Conservation (phyloP, 805 yeast species). For the Ogataea haglerorum region DNA sequence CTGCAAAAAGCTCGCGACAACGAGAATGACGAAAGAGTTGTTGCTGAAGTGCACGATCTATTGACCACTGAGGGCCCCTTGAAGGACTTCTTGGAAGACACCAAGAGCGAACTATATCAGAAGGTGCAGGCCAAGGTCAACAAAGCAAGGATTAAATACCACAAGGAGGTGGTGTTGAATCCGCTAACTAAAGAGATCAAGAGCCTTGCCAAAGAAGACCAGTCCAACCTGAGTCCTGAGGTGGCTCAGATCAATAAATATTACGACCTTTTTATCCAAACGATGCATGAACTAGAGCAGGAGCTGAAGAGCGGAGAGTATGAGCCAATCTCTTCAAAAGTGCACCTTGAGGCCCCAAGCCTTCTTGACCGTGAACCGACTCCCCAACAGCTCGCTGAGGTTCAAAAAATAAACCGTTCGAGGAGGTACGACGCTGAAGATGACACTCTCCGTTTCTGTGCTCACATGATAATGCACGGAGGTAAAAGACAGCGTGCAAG, state of each 20-base stretch:
- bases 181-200: constrained; percentile 11
- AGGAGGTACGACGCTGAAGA: constrained; percentile 63
- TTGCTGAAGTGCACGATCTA: not conserved
- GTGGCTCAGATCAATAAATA: constrained; percentile 25
- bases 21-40: not conserved
- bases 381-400: constrained; percentile 59
- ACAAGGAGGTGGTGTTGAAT: constrained; percentile 4
- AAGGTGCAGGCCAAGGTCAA: constrained; percentile 7
- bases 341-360: constrained; percentile 16
- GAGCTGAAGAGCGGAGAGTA: constrained; percentile 28
- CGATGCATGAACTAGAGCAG: constrained; percentile 28
- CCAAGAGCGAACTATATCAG: not conserved
- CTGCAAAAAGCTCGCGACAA: constrained; percentile 2
- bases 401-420: constrained; percentile 43
- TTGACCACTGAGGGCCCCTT: not conserved
- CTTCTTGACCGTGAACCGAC: constrained; percentile 52
- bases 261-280: constrained; percentile 30
- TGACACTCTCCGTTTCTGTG: constrained; percentile 71
- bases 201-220: constrained; percentile 23
- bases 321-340: constrained; percentile 19
- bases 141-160: constrained; percentile 1
- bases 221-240: constrained; percentile 19
- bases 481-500: constrained; percentile 85
- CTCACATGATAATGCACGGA: constrained; percentile 86
- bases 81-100: not conserved